These are phyloP conservation scores for Aureobasidium vineae DNA, from an alignment of 2,329 filamentous ascomycete genomes.

Conservation along the genomic window DNA sequence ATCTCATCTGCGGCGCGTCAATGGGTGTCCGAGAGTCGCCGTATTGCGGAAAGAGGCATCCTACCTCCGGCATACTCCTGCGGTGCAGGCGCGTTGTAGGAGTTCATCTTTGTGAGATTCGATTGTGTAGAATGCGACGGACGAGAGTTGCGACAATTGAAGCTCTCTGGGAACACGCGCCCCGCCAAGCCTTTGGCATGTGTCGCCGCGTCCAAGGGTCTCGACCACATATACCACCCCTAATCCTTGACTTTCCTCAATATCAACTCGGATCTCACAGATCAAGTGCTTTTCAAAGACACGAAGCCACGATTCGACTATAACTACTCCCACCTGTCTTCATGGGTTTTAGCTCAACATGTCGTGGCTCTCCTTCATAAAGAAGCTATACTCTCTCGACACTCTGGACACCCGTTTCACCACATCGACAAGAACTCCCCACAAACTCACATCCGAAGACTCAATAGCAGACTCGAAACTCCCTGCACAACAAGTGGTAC, in stretches of 20 bases:
- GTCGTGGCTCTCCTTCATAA: constrained; percentile 41
- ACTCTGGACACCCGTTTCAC: constrained; percentile 72
- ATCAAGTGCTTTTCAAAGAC: background rate
- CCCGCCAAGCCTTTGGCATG: background rate
- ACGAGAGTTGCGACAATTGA: constrained; percentile 13
- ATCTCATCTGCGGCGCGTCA: constrained; percentile 72
- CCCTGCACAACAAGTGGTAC: constrained; percentile 33
- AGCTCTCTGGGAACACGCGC: constrained; percentile 4
- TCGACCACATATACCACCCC: constrained; percentile 3
- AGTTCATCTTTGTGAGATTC: background rate
- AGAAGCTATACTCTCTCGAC: constrained; percentile 61
- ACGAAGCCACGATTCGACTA: background rate
- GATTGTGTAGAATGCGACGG: background rate
- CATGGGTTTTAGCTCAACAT: constrained; percentile 1
- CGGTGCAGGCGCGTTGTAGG: constrained; percentile 38
- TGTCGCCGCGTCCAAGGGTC: background rate
- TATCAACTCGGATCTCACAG: background rate
- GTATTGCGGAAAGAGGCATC: constrained; percentile 5
- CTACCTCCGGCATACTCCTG: constrained; percentile 50
- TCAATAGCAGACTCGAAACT: constrained; percentile 26
- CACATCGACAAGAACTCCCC: constrained; percentile 63
- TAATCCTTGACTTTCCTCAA: background rate
- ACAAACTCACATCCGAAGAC: constrained; percentile 30
- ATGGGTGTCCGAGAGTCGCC: background rate
- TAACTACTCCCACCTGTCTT: background rate